A percentile compares a stretch with the other conserved stretches of the same genome.
These are phyloP conservation scores for Picea abies DNA, from an alignment of 83 land plant genomes.

Conservation along the genomic window DNA sequence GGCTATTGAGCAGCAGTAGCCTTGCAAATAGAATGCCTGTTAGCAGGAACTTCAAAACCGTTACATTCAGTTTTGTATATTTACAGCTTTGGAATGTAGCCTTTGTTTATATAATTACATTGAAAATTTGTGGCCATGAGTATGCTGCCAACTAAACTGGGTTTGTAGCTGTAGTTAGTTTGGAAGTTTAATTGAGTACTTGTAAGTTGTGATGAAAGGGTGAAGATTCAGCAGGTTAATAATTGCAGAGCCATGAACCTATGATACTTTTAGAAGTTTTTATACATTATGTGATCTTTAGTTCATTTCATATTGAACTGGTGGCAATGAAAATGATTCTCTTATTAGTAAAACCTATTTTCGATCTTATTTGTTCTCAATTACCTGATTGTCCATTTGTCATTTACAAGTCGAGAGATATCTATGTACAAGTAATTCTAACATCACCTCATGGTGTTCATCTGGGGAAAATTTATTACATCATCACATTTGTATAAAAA, in stretches of 20 bases:
- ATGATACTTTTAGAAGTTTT: neutral
- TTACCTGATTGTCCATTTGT: neutral
- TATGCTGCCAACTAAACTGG: neutral
- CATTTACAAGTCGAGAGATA: too few relatives aligned
- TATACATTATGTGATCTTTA: neutral
- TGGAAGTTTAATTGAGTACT: neutral
- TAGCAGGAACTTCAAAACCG: neutral
- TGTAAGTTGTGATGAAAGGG: constrained; percentile 1
- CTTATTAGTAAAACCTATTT: neutral
- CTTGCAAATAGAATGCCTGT: neutral
- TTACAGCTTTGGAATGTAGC: neutral
- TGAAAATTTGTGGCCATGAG: neutral
- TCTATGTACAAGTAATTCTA: too few relatives aligned
- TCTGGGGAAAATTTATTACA: too few relatives aligned
- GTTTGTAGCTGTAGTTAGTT: neutral
- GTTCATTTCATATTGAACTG: neutral
- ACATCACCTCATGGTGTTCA: too few relatives aligned
- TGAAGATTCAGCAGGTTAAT: constrained; percentile 2
- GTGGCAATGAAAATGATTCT: neutral
- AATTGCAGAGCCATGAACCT: neutral
- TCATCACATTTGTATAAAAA: too few relatives aligned
- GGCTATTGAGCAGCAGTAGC: neutral
- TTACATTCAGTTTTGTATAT: neutral
- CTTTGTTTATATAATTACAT: neutral
- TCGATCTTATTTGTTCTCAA: neutral